phyloP scores from a whole-genome alignment of 2,329 filamentous ascomycete species.

The Colletotrichum sp. region DNA sequence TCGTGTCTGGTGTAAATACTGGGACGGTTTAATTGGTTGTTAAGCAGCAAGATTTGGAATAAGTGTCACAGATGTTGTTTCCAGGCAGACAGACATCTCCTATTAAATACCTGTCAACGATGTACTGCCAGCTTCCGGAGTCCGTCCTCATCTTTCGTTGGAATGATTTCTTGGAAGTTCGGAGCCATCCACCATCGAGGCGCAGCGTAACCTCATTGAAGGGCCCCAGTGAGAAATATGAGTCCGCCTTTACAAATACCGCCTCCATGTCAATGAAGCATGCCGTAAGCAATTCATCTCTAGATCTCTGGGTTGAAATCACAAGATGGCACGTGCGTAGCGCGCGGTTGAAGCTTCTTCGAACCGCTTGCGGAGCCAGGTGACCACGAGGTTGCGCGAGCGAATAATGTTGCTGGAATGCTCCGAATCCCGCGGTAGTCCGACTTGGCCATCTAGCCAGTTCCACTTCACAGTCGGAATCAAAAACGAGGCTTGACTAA shows the following conservation, averaged over 20 bases:
- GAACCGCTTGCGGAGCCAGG: background rate
- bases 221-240: background rate
- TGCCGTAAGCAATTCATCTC: background rate
- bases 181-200: background rate
- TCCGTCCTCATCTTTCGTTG: background rate
- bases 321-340: background rate
- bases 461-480: background rate
- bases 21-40: background rate
- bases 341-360: background rate
- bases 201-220: background rate
- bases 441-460: background rate
- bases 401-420: background rate
- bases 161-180: background rate
- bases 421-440: background rate
- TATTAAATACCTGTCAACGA: background rate
- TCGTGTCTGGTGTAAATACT: background rate
- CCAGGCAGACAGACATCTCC: background rate
- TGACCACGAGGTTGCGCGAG: background rate
- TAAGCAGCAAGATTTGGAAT: fast-evolving
- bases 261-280: background rate
- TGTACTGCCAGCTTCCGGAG: background rate
- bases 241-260: background rate
- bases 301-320: background rate
- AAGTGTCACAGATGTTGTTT: background rate
- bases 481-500: background rate